Percentiles rank a stretch among this genome's conserved stretches.
These are phyloP conservation scores for Candida ovalis DNA, from an alignment of 805 yeast genomes.

Conservation along the genomic window DNA sequence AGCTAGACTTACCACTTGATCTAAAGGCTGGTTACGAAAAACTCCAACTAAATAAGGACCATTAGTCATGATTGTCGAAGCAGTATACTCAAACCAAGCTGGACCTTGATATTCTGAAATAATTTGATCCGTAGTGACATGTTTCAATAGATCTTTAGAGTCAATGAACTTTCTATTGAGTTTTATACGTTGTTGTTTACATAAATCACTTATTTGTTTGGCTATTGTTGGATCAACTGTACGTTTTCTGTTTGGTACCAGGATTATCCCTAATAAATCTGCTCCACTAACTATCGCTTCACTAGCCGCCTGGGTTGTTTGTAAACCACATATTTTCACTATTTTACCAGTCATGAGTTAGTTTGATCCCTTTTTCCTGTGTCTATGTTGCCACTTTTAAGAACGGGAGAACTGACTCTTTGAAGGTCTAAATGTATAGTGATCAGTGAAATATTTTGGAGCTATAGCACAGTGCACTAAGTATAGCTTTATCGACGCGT, in stretches of 20 bases:
- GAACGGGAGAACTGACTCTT: too few species aligned
- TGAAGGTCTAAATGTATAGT: too few species aligned
- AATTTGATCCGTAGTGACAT: conserved; percentile 13
- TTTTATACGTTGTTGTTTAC: conserved; percentile 19
- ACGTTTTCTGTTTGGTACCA: conserved; percentile 79
- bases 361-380: not conserved
- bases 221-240: conserved; percentile 55
- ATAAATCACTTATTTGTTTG: conserved; percentile 36
- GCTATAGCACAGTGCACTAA: too few species aligned
- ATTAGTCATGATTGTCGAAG: conserved; percentile 23
- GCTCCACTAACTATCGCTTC: conserved; percentile 71
- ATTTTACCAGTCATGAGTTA: conserved; percentile 26
- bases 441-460: too few species aligned
- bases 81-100: conserved; percentile 33
- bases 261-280: conserved; percentile 73
- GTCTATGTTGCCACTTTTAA: too few species aligned
- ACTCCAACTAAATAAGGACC: conserved; percentile 87
- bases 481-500: too few species aligned
- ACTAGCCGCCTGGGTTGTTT: conserved; percentile 63
- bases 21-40: conserved; percentile 74
- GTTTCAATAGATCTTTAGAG: conserved; percentile 24
- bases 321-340: conserved; percentile 87
- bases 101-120: conserved; percentile 17
- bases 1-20: conserved; percentile 48
- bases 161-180: conserved; percentile 19